Conservation (phyloP, 2,329 filamentous ascomycete genomes). For the Fusarium sp. region DNA sequence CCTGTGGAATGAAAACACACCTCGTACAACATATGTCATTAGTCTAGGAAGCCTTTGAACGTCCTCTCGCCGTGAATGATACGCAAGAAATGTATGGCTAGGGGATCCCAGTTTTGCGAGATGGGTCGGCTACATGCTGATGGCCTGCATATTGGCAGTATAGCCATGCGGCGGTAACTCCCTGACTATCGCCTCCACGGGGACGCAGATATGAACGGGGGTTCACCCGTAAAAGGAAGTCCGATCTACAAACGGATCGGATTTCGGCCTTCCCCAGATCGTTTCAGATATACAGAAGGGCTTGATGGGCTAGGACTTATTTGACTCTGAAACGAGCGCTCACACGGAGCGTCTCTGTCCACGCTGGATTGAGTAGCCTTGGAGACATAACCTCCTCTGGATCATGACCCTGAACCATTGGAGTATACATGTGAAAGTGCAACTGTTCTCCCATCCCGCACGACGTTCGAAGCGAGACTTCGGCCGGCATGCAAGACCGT, state of each 20-base stretch:
- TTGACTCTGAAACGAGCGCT: slow-evolving; percentile 25
- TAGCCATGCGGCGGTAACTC: slow-evolving; percentile 32
- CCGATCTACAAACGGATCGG: slow-evolving; percentile 34
- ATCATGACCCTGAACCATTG: background rate
- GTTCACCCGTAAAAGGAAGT: slow-evolving; percentile 7
- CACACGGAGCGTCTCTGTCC: slow-evolving; percentile 7
- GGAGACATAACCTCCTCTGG: slow-evolving; percentile 17
- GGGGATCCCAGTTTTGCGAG: slow-evolving; percentile 27
- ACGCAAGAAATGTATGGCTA: slow-evolving; percentile 27
- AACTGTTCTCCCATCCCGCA: slow-evolving; percentile 19
- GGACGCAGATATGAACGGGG: slow-evolving; percentile 27
- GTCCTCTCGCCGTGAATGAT: slow-evolving; percentile 16
- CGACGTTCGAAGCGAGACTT: slow-evolving; percentile 31
- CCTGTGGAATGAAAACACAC: slow-evolving; percentile 26
- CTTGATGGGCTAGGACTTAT: slow-evolving; percentile 19
- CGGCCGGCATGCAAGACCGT: slow-evolving; percentile 17
- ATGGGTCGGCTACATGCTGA: slow-evolving; percentile 24
- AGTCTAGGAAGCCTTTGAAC: slow-evolving; percentile 29
- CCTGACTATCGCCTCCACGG: slow-evolving; percentile 14
- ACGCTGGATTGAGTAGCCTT: slow-evolving; percentile 1
- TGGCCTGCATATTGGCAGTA: slow-evolving; percentile 30
- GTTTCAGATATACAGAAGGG: slow-evolving; percentile 20
- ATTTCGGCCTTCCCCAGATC: slow-evolving; percentile 36
- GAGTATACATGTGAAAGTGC: slow-evolving; percentile 11
- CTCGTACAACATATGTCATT: slow-evolving; percentile 46